phyloP scores from a whole-genome alignment of 2,329 filamentous ascomycete species.

The Fusarium zealandicum region DNA sequence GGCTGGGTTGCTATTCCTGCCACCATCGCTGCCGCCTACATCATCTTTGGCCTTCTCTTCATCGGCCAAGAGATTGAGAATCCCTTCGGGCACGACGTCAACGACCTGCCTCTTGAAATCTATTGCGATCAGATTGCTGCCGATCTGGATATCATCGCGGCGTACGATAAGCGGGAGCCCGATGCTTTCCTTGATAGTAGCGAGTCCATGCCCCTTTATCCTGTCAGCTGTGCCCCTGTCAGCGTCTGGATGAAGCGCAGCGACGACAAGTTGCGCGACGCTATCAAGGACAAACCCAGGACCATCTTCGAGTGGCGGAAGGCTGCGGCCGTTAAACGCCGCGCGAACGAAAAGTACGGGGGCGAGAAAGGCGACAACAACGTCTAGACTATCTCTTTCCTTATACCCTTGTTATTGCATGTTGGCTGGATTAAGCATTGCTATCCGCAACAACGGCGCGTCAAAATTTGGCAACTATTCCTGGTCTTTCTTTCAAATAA shows the following conservation, averaged over 20 bases:
- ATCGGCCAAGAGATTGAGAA: slow-evolving; percentile 87
- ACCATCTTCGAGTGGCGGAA: slow-evolving; percentile 47
- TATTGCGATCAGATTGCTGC: slow-evolving; percentile 78
- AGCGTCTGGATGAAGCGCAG: slow-evolving; percentile 51
- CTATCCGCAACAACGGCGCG: slow-evolving; percentile 33
- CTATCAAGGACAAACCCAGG: slow-evolving; percentile 52
- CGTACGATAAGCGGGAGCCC: slow-evolving; percentile 49
- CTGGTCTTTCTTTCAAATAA: slow-evolving; percentile 25
- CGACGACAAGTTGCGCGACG: slow-evolving; percentile 49
- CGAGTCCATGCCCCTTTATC: slow-evolving; percentile 63
- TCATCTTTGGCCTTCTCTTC: slow-evolving; percentile 76
- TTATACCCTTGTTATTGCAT: slow-evolving; percentile 31
- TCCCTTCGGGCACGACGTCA: slow-evolving; percentile 83
- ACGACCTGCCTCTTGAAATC: slow-evolving; percentile 77
- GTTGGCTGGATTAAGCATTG: slow-evolving; percentile 20
- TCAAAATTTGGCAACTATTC: slow-evolving; percentile 35
- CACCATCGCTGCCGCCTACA: slow-evolving; percentile 75
- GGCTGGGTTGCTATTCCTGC: slow-evolving; percentile 80
- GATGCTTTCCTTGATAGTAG: slow-evolving; percentile 44
- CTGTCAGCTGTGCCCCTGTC: slow-evolving; percentile 54
- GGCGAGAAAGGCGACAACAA: slow-evolving; percentile 35
- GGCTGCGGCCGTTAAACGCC: slow-evolving; percentile 31
- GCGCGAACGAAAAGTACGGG: slow-evolving; percentile 9
- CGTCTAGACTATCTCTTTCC: slow-evolving; percentile 24
- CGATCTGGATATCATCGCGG: slow-evolving; percentile 78